A percentile compares a stretch with the other conserved stretches of the same genome.
Conservation (phyloP, 106 monocot species). For the Agapanthus africanus region DNA sequence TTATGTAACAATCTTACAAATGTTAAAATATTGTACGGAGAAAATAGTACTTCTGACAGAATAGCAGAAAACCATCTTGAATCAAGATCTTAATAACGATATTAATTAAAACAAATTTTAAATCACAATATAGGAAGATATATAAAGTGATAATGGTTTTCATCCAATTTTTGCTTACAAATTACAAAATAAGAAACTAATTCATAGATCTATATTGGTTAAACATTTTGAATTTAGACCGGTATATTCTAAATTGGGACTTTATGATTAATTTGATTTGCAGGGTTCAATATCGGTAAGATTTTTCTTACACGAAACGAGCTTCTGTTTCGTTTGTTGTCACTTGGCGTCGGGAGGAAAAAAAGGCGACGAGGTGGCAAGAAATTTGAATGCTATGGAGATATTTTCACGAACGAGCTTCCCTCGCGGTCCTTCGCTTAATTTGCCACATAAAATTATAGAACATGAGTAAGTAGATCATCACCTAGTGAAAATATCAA, state of each 20-base stretch:
- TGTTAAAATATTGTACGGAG: too few species aligned
- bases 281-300: slow-evolving; percentile 78
- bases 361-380: slow-evolving; percentile 47
- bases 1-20: too few species aligned
- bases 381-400: slow-evolving; percentile 54
- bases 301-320: slow-evolving; percentile 56
- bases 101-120: too few species aligned
- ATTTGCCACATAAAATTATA: slow-evolving; percentile 44
- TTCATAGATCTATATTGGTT: too few species aligned
- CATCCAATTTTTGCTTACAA: too few species aligned
- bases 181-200: too few species aligned
- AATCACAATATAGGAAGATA: too few species aligned
- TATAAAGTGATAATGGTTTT: too few species aligned
- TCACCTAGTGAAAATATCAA: not conserved
- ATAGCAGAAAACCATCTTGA: too few species aligned
- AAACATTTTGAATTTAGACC: not conserved
- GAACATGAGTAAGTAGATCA: slow-evolving; percentile 60
- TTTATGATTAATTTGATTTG: not conserved
- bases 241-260: not conserved
- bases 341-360: slow-evolving; percentile 79
- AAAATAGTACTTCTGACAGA: too few species aligned
- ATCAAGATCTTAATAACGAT: too few species aligned
- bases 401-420: slow-evolving; percentile 57
- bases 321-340: slow-evolving; percentile 81
- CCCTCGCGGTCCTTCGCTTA: slow-evolving; percentile 12